phyloP scores from a whole-genome alignment of 768 basidiomycete species.

The Pleurotus eryngii region DNA sequence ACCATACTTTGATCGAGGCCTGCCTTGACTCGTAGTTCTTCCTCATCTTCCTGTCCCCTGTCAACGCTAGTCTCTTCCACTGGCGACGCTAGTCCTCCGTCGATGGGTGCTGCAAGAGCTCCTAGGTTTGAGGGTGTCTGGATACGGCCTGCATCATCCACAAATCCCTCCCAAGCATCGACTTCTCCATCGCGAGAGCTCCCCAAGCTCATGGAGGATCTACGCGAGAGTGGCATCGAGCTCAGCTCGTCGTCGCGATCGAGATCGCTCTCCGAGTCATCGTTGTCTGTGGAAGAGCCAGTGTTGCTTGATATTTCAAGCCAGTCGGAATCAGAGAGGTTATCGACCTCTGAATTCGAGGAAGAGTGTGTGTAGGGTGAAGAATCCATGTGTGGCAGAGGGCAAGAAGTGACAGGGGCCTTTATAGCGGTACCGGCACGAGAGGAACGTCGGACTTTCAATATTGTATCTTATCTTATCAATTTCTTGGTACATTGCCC shows the following conservation, averaged over 20 bases:
- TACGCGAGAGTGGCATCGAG: conserved; percentile 57
- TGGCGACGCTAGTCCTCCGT: background rate
- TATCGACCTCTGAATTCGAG: conserved; percentile 60
- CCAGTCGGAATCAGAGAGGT: conserved; percentile 80
- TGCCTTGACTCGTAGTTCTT: conserved; percentile 69
- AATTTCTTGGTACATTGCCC: background rate
- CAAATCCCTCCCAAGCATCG: conserved; percentile 77
- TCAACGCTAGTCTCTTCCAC: conserved; percentile 15
- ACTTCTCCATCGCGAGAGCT: conserved; percentile 70
- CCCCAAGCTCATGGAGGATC: conserved; percentile 65
- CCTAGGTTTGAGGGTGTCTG: conserved; percentile 15
- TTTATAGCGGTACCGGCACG: conserved; percentile 3
- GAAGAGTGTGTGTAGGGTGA: conserved; percentile 29
- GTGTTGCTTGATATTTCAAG: conserved; percentile 71
- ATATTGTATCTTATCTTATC: conserved; percentile 2
- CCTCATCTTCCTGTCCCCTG: conserved; percentile 40
- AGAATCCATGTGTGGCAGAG: conserved; percentile 13
- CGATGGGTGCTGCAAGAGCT: conserved; percentile 24
- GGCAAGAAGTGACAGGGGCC: background rate
- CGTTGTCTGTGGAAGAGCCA: conserved; percentile 58
- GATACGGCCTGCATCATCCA: conserved; percentile 50
- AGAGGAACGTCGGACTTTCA: background rate
- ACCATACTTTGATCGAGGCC: conserved; percentile 81
- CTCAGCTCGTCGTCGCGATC: conserved; percentile 52
- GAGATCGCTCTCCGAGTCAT: conserved; percentile 62